These are phyloP conservation scores for Delitschia confertaspora DNA, from an alignment of 495 filamentous ascomycete species.

Conservation along the genomic window DNA sequence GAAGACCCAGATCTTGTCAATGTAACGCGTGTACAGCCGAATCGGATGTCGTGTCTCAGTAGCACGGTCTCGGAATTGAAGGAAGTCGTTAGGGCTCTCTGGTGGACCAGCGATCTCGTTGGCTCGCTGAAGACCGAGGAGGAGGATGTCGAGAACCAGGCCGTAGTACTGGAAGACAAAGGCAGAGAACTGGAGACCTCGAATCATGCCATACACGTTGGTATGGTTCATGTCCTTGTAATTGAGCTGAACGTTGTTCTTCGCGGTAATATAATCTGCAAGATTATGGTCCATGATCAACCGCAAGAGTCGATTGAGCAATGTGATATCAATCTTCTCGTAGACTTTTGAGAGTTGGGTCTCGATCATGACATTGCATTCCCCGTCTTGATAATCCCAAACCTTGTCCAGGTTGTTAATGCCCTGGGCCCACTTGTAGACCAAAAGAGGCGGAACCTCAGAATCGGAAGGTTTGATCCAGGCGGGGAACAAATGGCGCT, in stretches of 20 bases:
- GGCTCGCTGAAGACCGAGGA: constrained; percentile 87
- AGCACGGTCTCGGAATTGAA: constrained; percentile 88
- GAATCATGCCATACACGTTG: constrained; percentile 97
- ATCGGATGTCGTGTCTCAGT: constrained; percentile 92
- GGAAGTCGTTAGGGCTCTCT: constrained; percentile 91
- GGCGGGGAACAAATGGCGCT: constrained; percentile 92
- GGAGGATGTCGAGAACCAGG: constrained; percentile 84
- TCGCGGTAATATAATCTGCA: constrained; percentile 97
- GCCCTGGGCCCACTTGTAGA: constrained; percentile 98
- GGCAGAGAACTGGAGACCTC: constrained; percentile 92
- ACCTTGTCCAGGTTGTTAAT: constrained; percentile 99
- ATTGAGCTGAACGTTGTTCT: constrained; percentile 98
- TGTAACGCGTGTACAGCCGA: constrained; percentile 90
- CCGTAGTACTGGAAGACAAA: constrained; percentile 99
- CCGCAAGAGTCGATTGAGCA: constrained; percentile 84
- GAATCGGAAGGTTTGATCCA: constrained; percentile 99
- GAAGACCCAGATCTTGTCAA: constrained; percentile 98
- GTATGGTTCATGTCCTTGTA: constrained; percentile 99
- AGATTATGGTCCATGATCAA: constrained; percentile 99
- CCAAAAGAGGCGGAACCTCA: constrained; percentile 91
- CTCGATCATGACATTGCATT: constrained; percentile 99
- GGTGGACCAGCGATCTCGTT: constrained; percentile 98
- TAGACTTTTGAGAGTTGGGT: constrained; percentile 98
- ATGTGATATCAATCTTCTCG: constrained; percentile 96
- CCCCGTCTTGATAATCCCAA: constrained; percentile 89